phyloP scores from a whole-genome alignment of 257 asterid genomes.

The Solanum piurae region DNA sequence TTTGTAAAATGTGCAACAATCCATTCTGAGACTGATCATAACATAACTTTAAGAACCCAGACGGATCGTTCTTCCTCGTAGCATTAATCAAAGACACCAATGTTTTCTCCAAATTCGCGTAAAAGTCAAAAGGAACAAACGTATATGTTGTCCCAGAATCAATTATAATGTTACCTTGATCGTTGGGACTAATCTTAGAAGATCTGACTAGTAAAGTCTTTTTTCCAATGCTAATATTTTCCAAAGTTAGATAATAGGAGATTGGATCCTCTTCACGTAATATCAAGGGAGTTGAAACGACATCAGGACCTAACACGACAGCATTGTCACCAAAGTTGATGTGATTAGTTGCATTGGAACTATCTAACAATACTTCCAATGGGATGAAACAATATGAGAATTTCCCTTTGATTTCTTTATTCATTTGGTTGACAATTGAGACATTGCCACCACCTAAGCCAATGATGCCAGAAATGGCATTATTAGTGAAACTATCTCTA shows the following conservation, averaged over 20 bases:
- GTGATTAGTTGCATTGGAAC: background rate
- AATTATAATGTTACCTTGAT: slow-evolving; percentile 9
- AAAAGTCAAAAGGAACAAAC: background rate
- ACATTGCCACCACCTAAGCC: slow-evolving; percentile 5
- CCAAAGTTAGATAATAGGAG: background rate
- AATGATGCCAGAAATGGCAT: background rate
- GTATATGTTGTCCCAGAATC: slow-evolving; percentile 11
- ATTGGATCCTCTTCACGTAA: background rate
- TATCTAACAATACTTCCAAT: no score
- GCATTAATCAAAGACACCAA: background rate
- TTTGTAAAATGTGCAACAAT: background rate
- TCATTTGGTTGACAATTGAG: slow-evolving; percentile 1
- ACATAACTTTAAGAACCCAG: background rate
- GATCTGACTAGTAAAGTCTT: background rate
- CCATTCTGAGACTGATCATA: background rate
- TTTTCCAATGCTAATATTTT: background rate
- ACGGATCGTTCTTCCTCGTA: background rate
- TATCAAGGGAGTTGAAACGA: slow-evolving; percentile 7
- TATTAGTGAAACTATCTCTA: background rate
- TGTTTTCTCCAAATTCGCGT: background rate
- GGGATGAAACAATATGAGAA: slow-evolving; percentile 2
- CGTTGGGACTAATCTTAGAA: background rate
- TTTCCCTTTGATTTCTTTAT: background rate
- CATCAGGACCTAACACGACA: background rate
- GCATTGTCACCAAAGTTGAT: slow-evolving; percentile 3